Evolutionary conservation across 495 filamentous ascomycete genomes (phyloP).

Genomic region (Penicillium paxilli): DNA sequence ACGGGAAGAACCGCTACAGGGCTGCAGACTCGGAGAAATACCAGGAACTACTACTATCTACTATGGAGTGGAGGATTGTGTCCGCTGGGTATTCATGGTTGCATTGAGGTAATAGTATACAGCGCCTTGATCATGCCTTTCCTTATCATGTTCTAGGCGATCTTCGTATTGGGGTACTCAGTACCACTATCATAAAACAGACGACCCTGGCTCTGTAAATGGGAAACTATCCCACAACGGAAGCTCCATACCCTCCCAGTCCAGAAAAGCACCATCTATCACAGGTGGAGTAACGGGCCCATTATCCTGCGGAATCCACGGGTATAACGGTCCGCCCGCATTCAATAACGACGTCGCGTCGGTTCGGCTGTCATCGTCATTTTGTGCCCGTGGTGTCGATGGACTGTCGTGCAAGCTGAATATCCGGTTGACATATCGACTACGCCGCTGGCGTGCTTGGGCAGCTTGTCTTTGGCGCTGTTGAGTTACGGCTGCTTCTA

Average conservation of each 20-base stretch:
- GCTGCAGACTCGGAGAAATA: too few species aligned
- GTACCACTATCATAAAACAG: constrained; percentile 3
- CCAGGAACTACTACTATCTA: too few species aligned
- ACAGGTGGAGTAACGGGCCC: constrained; percentile 12
- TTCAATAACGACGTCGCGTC: constrained; percentile 5
- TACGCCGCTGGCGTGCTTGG: constrained; percentile 29
- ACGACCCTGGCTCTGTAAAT: constrained; percentile 30
- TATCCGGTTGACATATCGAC: constrained; percentile 38
- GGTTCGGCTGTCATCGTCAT: constrained; percentile 4
- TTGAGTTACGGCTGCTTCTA: constrained; percentile 32
- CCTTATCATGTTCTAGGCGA: neutral
- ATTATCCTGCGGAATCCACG: constrained; percentile 22
- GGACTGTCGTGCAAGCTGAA: constrained; percentile 32
- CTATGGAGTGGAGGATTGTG: too few species aligned
- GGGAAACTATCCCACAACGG: constrained; percentile 39
- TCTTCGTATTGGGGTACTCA: too few species aligned
- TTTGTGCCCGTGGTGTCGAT: constrained; percentile 4
- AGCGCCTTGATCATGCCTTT: neutral
- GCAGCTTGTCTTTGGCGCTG: constrained; percentile 33
- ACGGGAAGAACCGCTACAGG: too few species aligned
- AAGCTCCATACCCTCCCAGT: constrained; percentile 36
- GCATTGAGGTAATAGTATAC: too few species aligned
- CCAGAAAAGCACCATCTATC: constrained; percentile 20
- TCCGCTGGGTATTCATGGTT: too few species aligned
- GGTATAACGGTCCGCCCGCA: constrained; percentile 10